Base-by-base conservation (phyloP, 805 yeast species). In the Geotrichum ghanense region DNA sequence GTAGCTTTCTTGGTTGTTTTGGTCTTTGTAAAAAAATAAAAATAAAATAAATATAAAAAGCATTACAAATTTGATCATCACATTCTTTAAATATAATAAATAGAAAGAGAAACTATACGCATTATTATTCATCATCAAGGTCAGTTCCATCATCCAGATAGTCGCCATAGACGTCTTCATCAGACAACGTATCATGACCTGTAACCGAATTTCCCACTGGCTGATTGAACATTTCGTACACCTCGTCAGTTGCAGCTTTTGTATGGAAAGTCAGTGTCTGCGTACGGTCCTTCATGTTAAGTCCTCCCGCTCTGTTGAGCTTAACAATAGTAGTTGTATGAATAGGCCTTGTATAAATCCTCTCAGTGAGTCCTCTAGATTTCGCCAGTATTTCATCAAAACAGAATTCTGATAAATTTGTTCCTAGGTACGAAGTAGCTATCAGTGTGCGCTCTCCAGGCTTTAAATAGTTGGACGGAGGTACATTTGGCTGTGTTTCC, bases 231-330 rank as follows among this genome's bases (percentile, higher is more conserved):
- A 87, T 83, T 14, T 76, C 73, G 51, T 74, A 68, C 0, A 87
- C 80, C 53, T 86, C 95, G 46, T 77, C 75, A 48, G 78, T 74
- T 1, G 95, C 90, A 55, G 79, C 77, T 44, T 78, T 77, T 0
- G 95, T 82, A 58, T 74, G 81, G 57, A 81, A 65, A 0, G 96
- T 88, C 52, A 83, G 73, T 0, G 95, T 87, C 0, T 94, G 95
- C 0, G 94, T 82, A 12, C 24, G 24, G 24, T 20, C 24, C 21
- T 20, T 22, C 12, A 35, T 7, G 24, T 41, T 25, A 17, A 9
- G 19, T 21, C 16, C 21, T n/a, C 17, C 16, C 9, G 42, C 24
- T 9, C 14, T 17, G 14, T 22, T 12, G 2, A 22, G 20, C 43
- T 19, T 24, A n/a, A 12, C 37, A 10, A 20, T 44, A 3, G 14